phyloP scores from a whole-genome alignment of 2,329 filamentous ascomycete genomes.

The Macrophomina tecta region DNA sequence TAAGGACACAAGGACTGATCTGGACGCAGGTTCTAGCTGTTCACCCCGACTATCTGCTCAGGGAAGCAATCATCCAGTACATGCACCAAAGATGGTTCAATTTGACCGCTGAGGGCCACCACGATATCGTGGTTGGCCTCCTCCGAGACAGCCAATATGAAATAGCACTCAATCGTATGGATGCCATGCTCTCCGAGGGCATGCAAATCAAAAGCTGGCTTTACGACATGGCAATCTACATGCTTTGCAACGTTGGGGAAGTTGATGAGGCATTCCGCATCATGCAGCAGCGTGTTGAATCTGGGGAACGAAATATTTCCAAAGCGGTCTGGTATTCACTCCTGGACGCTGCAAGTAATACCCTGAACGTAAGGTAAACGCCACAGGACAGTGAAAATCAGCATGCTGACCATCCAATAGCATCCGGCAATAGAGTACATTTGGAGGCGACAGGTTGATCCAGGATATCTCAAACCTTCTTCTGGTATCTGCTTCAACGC shows the following conservation, averaged over 20 bases:
- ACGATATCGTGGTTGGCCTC: conserved; percentile 73
- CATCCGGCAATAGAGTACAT: conserved; percentile 69
- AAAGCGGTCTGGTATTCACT: conserved; percentile 68
- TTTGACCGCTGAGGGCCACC: conserved; percentile 66
- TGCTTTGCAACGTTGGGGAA: conserved; percentile 73
- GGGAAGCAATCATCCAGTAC: conserved; percentile 71
- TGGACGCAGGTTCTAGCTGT: conserved; percentile 65
- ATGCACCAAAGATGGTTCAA: conserved; percentile 77
- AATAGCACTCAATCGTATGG: conserved; percentile 73
- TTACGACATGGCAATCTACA: conserved; percentile 77
- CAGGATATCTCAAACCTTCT: conserved; percentile 65
- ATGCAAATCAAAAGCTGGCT: conserved; percentile 72
- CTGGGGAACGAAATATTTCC: conserved; percentile 31
- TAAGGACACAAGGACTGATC: neutral
- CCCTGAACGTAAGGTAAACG: conserved; percentile 57
- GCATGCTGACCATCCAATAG: conserved; percentile 42
- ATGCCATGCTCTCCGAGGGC: conserved; percentile 66
- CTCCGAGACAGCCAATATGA: conserved; percentile 85
- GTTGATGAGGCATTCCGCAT: conserved; percentile 77
- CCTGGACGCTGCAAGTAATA: conserved; percentile 74
- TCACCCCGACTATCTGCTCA: conserved; percentile 83
- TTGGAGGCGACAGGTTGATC: conserved; percentile 72
- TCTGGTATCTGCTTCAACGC: conserved; percentile 71
- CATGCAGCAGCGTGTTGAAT: conserved; percentile 51
- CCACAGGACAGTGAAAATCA: too few relatives aligned